Percentiles rank a stretch among this genome's conserved stretches.
Evolutionary conservation across 2,329 filamentous ascomycete species (phyloP).

Genomic region (Botrytis elliptica): DNA sequence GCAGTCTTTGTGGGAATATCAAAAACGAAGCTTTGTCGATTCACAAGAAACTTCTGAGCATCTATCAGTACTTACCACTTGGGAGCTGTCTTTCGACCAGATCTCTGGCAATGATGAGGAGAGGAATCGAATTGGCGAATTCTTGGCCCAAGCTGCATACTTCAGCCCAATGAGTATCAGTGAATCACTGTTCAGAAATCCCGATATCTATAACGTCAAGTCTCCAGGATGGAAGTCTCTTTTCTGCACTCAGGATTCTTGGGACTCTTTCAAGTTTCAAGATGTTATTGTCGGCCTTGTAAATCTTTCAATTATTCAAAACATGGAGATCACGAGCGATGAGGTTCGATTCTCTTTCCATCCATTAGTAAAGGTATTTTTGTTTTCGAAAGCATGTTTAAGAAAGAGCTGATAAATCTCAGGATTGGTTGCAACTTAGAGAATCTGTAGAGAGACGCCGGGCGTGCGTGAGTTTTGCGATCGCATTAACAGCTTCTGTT

Average conservation of each 20-base stretch:
- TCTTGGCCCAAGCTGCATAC: slow-evolving; percentile 32
- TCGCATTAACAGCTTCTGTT: background rate
- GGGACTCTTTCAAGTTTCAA: slow-evolving; percentile 28
- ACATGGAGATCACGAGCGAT: slow-evolving; percentile 7
- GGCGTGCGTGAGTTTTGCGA: background rate
- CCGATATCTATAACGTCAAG: background rate
- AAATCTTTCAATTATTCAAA: slow-evolving; percentile 31
- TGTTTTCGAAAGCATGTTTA: background rate
- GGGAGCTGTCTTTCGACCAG: slow-evolving; percentile 32
- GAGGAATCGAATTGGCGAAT: slow-evolving; percentile 16
- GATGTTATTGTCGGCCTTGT: slow-evolving; percentile 26
- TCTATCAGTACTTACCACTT: slow-evolving; percentile 28
- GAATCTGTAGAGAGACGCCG: background rate
- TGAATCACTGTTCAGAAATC: slow-evolving; percentile 16
- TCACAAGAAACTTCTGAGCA: background rate
- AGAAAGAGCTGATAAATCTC: background rate
- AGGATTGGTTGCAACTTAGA: slow-evolving; percentile 13
- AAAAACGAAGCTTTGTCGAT: background rate
- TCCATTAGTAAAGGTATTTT: slow-evolving; percentile 29
- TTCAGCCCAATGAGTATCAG: slow-evolving; percentile 23
- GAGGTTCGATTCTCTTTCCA: slow-evolving; percentile 28
- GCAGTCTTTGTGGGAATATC: slow-evolving; percentile 23
- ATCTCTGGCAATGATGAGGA: slow-evolving; percentile 24
- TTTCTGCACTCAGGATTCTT: slow-evolving; percentile 17
- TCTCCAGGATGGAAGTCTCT: slow-evolving; percentile 3